Conservation (phyloP, 2,329 filamentous ascomycete species). For the Monilinia fructicola region DNA sequence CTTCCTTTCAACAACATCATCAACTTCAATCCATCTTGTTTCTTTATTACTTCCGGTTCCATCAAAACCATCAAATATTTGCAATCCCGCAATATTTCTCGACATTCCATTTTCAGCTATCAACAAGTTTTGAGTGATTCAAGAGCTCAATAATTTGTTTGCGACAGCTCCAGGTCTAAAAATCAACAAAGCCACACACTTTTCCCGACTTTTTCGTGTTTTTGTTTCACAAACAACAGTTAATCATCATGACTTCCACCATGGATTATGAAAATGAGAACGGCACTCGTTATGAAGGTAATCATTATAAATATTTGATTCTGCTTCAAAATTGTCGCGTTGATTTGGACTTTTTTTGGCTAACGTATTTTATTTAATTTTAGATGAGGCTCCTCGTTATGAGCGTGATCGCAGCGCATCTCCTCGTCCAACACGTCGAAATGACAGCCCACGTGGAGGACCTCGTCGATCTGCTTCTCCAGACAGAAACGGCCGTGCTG, state of each 20-base stretch:
- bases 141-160: conserved; percentile 23
- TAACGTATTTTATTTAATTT: conserved; percentile 30
- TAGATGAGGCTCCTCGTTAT: conserved; percentile 65
- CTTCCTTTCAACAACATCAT: background rate
- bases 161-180: conserved; percentile 20
- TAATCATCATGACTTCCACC: conserved; percentile 47
- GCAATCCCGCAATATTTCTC: conserved; percentile 1
- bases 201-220: conserved; percentile 13
- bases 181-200: background rate
- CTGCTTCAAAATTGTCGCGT: background rate
- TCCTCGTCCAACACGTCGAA: conserved; percentile 56
- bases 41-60: conserved; percentile 1
- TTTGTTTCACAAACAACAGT: conserved; percentile 26
- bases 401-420: conserved; percentile 68
- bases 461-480: conserved; percentile 65
- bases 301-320: conserved; percentile 30
- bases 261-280: conserved; percentile 72
- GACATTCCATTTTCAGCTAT: conserved; percentile 2
- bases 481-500: conserved; percentile 49
- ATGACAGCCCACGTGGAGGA: conserved; percentile 55
- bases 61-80: conserved; percentile 11
- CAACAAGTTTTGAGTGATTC: conserved; percentile 22
- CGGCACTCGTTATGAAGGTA: conserved; percentile 65
- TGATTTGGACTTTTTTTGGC: background rate
- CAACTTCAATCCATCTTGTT: conserved; percentile 5